These are phyloP conservation scores for Streptanthus diversifolius DNA, from an alignment of 345 rosid species.

Conservation along the genomic window DNA sequence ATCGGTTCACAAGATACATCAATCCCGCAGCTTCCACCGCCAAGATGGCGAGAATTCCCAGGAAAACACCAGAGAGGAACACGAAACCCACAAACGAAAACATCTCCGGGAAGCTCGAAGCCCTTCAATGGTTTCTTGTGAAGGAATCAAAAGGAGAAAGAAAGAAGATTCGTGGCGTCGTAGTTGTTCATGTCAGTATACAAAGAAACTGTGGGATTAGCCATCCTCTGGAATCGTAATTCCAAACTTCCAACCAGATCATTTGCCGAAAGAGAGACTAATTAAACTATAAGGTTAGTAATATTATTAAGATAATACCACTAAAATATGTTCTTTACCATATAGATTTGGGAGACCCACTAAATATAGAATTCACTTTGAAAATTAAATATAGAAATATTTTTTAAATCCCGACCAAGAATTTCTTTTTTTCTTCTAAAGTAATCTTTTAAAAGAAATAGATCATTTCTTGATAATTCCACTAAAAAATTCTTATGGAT, in stretches of 20 bases:
- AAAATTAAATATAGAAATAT: no score
- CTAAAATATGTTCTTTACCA: neutral
- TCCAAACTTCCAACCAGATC: slow-evolving; percentile 20
- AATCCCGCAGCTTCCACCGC: slow-evolving; percentile 36
- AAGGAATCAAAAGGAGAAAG: slow-evolving; percentile 7
- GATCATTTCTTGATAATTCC: neutral
- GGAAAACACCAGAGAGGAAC: slow-evolving; percentile 43
- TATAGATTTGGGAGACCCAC: no score
- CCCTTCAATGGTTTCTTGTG: neutral
- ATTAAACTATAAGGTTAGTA: neutral
- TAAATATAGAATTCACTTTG: no score
- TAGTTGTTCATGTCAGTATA: slow-evolving; percentile 27
- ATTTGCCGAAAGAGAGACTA: neutral
- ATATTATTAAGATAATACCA: neutral
- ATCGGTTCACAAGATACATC: slow-evolving; percentile 37
- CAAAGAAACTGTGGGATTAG: slow-evolving; percentile 23
- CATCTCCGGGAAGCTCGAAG: slow-evolving; percentile 20
- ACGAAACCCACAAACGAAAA: slow-evolving; percentile 21
- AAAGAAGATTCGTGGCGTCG: slow-evolving; percentile 19
- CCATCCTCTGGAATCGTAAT: slow-evolving; percentile 24
- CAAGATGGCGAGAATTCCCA: slow-evolving; percentile 42
- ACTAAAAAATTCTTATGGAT: neutral
- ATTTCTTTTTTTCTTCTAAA: no score
- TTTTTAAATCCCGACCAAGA: no score
- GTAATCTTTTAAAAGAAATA: no score